Evolutionary conservation across 1,284 basidiomycete genomes (phyloP).

Genomic region (Agaricales sp.): DNA sequence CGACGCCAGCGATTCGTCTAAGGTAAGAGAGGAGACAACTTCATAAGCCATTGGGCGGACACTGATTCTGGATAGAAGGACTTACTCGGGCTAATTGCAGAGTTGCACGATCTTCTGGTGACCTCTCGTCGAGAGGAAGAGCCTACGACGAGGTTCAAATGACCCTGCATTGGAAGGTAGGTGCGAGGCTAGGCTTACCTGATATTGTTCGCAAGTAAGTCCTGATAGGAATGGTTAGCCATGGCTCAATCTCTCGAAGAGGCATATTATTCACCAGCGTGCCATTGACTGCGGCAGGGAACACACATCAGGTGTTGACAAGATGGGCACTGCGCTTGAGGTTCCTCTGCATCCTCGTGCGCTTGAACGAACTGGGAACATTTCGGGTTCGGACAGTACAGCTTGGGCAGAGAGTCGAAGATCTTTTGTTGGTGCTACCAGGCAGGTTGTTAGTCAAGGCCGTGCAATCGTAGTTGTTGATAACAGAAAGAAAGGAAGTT

Average conservation of each 20-base stretch:
- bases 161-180: not conserved
- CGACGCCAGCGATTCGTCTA: constrained; percentile 31
- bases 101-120: constrained; percentile 28
- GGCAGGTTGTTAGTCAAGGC: not conserved
- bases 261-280: constrained; percentile 18
- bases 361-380: constrained; percentile 27
- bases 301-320: constrained; percentile 25
- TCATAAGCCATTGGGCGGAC: not conserved
- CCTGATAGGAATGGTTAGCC: constrained; percentile 13
- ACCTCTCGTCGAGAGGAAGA: constrained; percentile 27
- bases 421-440: constrained; percentile 26
- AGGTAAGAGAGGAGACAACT: not conserved
- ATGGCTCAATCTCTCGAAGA: not conserved
- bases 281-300: constrained; percentile 26
- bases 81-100: constrained; percentile 25
- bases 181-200: constrained; percentile 17
- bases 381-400: constrained; percentile 29
- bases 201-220: constrained; percentile 26
- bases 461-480: not conserved
- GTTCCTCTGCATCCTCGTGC: constrained; percentile 24
- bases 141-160: constrained; percentile 16
- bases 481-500: constrained; percentile 6
- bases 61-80: not conserved
- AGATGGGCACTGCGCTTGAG: constrained; percentile 24
- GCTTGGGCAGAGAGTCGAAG: constrained; percentile 24